phyloP scores from a whole-genome alignment of 2,329 filamentous ascomycete genomes.

The Sarocladium oryzae region DNA sequence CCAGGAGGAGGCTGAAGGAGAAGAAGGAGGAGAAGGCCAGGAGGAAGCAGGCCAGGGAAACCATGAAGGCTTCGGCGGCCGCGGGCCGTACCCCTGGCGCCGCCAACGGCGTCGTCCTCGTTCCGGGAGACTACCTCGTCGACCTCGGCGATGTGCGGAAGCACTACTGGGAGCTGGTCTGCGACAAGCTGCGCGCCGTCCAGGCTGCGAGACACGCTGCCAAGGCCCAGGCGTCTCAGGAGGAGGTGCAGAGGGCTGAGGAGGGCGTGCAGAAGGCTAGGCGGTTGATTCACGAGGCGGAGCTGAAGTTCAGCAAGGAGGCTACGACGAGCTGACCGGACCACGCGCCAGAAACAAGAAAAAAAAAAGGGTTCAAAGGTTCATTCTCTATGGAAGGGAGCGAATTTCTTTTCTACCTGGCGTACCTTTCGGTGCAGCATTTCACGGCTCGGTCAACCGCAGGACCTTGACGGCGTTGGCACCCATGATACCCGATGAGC shows the following conservation, averaged over 20 bases:
- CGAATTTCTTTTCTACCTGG: not conserved
- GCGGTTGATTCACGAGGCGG: slow-evolving; percentile 29
- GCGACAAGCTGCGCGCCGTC: slow-evolving; percentile 33
- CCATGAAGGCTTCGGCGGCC: slow-evolving; percentile 20
- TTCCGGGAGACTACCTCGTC: slow-evolving; percentile 29
- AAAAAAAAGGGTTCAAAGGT: not conserved
- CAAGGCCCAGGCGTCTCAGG: slow-evolving; percentile 18
- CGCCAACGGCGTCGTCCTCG: slow-evolving; percentile 26
- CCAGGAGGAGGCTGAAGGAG: slow-evolving; percentile 29
- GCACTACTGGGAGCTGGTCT: slow-evolving; percentile 34
- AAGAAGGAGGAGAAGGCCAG: slow-evolving; percentile 34
- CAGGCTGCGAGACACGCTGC: slow-evolving; percentile 28
- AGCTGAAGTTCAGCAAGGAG: slow-evolving; percentile 28
- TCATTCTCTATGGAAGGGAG: not conserved
- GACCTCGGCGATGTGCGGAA: slow-evolving; percentile 23
- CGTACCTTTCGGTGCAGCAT: no score
- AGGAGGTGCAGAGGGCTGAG: slow-evolving; percentile 24
- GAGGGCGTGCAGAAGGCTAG: slow-evolving; percentile 23
- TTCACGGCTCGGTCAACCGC: slow-evolving; percentile 19
- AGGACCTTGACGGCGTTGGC: slow-evolving; percentile 52
- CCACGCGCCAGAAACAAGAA: no score
- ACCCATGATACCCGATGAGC: slow-evolving; percentile 50
- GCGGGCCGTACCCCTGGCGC: slow-evolving; percentile 19
- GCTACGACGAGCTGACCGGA: slow-evolving; percentile 15
- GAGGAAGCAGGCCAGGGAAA: slow-evolving; percentile 30